Conservation (phyloP, 805 yeast genomes). For the Komagataella kurtzmanii region DNA sequence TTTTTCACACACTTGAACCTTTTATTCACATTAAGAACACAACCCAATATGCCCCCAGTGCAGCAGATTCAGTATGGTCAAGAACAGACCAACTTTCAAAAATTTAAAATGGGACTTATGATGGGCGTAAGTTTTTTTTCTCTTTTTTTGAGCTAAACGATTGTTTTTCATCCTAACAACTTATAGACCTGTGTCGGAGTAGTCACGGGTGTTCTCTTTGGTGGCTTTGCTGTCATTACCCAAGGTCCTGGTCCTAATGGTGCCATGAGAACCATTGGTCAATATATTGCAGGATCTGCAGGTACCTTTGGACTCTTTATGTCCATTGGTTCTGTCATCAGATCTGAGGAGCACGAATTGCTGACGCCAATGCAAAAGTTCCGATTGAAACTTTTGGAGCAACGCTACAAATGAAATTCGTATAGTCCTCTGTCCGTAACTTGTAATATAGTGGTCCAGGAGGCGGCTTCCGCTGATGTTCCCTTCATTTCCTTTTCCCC, state of each 20-base stretch:
- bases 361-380: constrained; percentile 8
- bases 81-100: constrained; percentile 83
- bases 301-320: constrained; percentile 93
- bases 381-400: background rate
- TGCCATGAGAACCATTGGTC: constrained; percentile 90
- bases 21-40: background rate
- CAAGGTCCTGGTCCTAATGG: constrained; percentile 99
- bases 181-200: constrained; percentile 65
- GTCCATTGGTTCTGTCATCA: constrained; percentile 89
- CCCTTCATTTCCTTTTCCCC: background rate
- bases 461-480: background rate
- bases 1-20: background rate
- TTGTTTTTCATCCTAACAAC: background rate
- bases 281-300: constrained; percentile 91
- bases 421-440: background rate
- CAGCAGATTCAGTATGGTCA: constrained; percentile 49
- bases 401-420: background rate
- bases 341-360: constrained; percentile 41
- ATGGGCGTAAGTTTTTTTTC: constrained; percentile 57
- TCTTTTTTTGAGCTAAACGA: background rate
- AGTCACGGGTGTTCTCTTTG: constrained; percentile 88
- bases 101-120: constrained; percentile 95
- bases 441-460: background rate
- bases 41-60: constrained; percentile 42
- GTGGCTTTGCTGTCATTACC: constrained; percentile 81